A percentile compares a stretch with the other conserved stretches of the same genome.
phyloP scores from a whole-genome alignment of 208 protist species.

The Crithidia thermophila region DNA sequence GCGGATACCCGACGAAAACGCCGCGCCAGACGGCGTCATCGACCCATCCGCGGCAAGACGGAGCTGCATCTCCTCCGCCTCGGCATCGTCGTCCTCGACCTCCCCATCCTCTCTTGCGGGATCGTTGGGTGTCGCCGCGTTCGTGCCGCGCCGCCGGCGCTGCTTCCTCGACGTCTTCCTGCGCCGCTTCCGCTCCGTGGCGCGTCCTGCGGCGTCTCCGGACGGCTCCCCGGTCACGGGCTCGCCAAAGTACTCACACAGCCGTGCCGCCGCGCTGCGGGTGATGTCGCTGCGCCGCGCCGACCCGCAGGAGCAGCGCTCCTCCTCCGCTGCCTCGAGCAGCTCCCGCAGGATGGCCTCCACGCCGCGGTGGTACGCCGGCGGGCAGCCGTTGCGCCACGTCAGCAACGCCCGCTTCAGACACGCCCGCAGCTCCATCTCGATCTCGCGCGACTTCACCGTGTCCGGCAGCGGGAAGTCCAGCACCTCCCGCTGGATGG shows the following conservation, averaged over 20 bases:
- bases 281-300: constrained; percentile 46
- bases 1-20: no score
- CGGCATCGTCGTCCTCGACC: not conserved
- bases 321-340: constrained; percentile 57
- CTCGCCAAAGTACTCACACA: constrained; percentile 73
- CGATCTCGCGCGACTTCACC: constrained; percentile 56
- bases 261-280: constrained; percentile 31
- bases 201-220: not conserved
- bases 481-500: constrained; percentile 70
- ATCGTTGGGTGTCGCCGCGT: not conserved
- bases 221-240: constrained; percentile 13
- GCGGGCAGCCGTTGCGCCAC: constrained; percentile 71
- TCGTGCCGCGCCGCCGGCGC: not conserved
- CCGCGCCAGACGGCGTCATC: not conserved
- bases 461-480: constrained; percentile 44
- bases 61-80: not conserved
- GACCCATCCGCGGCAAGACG: not conserved
- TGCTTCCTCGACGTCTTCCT: not conserved
- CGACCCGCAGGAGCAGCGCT: constrained; percentile 56
- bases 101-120: not conserved
- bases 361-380: constrained; percentile 62
- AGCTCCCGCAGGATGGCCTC: constrained; percentile 58
- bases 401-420: constrained; percentile 49
- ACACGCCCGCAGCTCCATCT: constrained; percentile 51
- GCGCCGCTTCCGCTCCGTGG: not conserved